phyloP scores from a whole-genome alignment of 2,329 filamentous ascomycete species.

The Cladosporium sp. region DNA sequence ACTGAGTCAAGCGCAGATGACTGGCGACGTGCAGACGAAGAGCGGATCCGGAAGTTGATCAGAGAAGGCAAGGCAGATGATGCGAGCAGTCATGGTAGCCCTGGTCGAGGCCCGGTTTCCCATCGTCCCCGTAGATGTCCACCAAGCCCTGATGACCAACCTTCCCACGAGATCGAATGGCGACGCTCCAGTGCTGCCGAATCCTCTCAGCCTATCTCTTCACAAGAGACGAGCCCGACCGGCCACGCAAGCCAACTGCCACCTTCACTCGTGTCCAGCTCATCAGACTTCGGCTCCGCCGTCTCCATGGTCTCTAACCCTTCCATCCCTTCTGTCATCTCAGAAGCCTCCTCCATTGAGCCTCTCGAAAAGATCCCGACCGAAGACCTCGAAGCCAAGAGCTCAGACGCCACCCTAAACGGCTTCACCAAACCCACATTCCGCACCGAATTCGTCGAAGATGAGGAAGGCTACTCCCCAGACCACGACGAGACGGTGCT shows the following conservation, averaged over 20 bases:
- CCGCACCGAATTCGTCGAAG: slow-evolving; percentile 18
- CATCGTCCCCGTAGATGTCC: slow-evolving; percentile 37
- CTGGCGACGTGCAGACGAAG: slow-evolving; percentile 31
- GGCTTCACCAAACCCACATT: slow-evolving; percentile 20
- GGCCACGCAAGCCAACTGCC: slow-evolving; percentile 24
- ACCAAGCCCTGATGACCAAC: slow-evolving; percentile 45
- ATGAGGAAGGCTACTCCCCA: slow-evolving; percentile 33
- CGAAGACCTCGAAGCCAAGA: slow-evolving; percentile 32
- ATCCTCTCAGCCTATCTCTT: slow-evolving; percentile 25
- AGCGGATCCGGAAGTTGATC: slow-evolving; percentile 30
- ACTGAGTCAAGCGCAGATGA: slow-evolving; percentile 29
- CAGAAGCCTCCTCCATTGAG: slow-evolving; percentile 43
- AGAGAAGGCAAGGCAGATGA: slow-evolving; percentile 31
- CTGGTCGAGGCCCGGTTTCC: slow-evolving; percentile 8
- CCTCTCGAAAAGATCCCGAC: slow-evolving; percentile 22
- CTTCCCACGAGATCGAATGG: slow-evolving; percentile 21
- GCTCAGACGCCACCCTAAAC: slow-evolving; percentile 34
- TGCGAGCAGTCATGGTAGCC: slow-evolving; percentile 8
- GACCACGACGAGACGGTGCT: slow-evolving; percentile 26
- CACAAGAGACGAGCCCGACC: slow-evolving; percentile 39
- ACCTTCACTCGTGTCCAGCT: slow-evolving; percentile 38
- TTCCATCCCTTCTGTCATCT: slow-evolving; percentile 49
- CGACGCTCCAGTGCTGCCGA: slow-evolving; percentile 21
- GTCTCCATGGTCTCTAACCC: slow-evolving; percentile 50
- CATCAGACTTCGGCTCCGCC: slow-evolving; percentile 45